Base-by-base conservation (phyloP, 352 stramenopile species). In the Phytophthora sp. region DNA sequence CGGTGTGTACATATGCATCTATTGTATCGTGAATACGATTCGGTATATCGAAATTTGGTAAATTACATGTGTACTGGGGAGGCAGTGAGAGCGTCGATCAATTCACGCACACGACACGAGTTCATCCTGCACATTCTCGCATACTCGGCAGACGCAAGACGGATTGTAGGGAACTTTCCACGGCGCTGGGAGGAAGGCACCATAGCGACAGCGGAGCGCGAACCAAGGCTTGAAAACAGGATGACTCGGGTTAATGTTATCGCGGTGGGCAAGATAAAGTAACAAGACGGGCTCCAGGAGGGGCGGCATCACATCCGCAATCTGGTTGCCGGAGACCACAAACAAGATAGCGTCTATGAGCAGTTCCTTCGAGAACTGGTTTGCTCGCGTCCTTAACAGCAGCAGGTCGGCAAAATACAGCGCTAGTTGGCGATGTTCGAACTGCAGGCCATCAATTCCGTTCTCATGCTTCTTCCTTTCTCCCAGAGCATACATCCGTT, bases 211-310 rank as follows among this genome's bases (percentile, higher is more conserved):
- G 16, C 82, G 82, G 33, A 91, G 47, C n/a, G 82, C 82, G 39
- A 89, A 89, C 79, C 80, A 88, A 20, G 71, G 62, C 64, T 84
- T 82, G 63, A 70, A 88, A 20, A 72, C 64, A 0, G 56, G 5
- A 47, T 88, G 79, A 23, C 61, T 71, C n/a, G 80, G 72, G 59
- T 91, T 84, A 52, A 91, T 88, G 45, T 84, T 87, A 67, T 91
- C 80, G 15, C 77, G 75, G 35, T 91, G 82, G 9, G 77, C 73
- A 8, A 90, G 77, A 39, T 84, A 89, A 26, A 91, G 66, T 20
- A 89, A 61, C 26, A 91, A 66, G 8, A 91, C 80, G 0, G 79
- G 77, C 4, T 78, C 75, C 5, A 91, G 63, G 15, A 91, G 46
- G 18, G 73, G 68, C 23, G 70, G 63, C 35, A 82, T 73, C 26